Base-by-base conservation (phyloP, 2,329 filamentous ascomycete genomes). In the Arthrobotrys entomopaga region DNA sequence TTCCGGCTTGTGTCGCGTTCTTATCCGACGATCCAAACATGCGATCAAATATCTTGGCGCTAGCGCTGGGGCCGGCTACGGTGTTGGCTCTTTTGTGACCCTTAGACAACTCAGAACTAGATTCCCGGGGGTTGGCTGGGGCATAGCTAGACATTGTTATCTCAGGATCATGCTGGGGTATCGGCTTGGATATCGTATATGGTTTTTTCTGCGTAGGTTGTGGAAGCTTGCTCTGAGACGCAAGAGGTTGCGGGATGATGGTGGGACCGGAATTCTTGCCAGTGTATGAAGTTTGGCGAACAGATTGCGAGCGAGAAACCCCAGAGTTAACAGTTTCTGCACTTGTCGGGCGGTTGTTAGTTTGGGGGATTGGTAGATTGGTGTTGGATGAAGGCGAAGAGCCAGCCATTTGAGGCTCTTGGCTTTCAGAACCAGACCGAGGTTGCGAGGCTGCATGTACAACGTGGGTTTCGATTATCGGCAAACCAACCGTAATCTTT, bases 171-270 rank as follows among this genome's bases (percentile, higher is more conserved):
- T 19, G 81, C 40, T 88, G 87, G 34, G 87, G 83, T 56, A 90
- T 86, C 13, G 89, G 86, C 60, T 87, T 85, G 19, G 90, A 90
- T 34, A 94, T 92, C 57, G 87, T 87, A 80, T 93, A 92, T 77
- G 87, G 88, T 79, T 89, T 87, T 76, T 85, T 83, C 59, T 77
- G 83, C 81, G 86, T 87, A 10, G 91, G 91, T 80, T 97, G 94
- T 77, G 95, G 91, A 79, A 98, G 92, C 76, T 91, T 91, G 76
- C 93, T 94, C 10, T 34, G 29, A 81, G 97, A 91, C 2, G 87
- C 93, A 81, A 64, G 58, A 22, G 70, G 56, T 20, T 63, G 70
- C 4, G 70, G 63, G 16, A 57, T 29, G 16, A 56, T 48, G 13
- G 43, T 22, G 6, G 63, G 50, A 16, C 59, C 63, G 10, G 57